Evolutionary conservation across 768 basidiomycete genomes (phyloP), one percentile per base, ranked within the genome.

Genomic region (Lyophyllum atratum): DNA sequence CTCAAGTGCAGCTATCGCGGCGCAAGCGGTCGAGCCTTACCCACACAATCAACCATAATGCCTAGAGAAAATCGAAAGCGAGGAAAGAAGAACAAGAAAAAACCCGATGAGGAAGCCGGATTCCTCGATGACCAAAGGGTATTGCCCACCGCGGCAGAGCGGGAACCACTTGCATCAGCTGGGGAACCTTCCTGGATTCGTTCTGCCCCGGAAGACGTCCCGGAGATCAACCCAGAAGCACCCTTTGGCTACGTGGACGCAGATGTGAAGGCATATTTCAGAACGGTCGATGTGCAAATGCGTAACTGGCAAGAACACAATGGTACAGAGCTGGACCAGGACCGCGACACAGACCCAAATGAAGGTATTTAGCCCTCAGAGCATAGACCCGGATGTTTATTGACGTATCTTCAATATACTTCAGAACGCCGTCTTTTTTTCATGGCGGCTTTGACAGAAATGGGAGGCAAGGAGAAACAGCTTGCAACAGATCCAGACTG

Each of bases 401-500:
- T 68, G 11, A 63, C 47, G 25, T 19, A 21, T 39, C 55, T 26
- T 45, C 19, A 29, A 33, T 10, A 2, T 46, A 40, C 44, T 59
- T 50, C 69, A 92, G 93, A 92, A 65, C 81, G 86, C 52, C 82
- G 85, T 19, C 73, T 90, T 56, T 92, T 96, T 64, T 83, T 96
- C 52, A 74, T 88, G 26, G 90, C 94, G 1, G 93, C 94, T 19
- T 74, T 98, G 26, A 79, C 81, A 17, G 93, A 97, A 65, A 90
- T 97, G 84, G 79, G 80, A 22, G 88, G 84, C 5, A 94, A 96
- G 70, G 97, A 98, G 73, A 87, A 89, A 50, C 86, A 90, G 58
- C 83, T 97, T 11, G 87, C 94, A 0, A 95, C 95, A 1, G 97
- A 99, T 71, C 92, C 93, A 5, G 95, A 98, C 58, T 95, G 93